Evolutionary conservation across 345 rosid species (phyloP).

Genomic region (Draba incana): DNA sequence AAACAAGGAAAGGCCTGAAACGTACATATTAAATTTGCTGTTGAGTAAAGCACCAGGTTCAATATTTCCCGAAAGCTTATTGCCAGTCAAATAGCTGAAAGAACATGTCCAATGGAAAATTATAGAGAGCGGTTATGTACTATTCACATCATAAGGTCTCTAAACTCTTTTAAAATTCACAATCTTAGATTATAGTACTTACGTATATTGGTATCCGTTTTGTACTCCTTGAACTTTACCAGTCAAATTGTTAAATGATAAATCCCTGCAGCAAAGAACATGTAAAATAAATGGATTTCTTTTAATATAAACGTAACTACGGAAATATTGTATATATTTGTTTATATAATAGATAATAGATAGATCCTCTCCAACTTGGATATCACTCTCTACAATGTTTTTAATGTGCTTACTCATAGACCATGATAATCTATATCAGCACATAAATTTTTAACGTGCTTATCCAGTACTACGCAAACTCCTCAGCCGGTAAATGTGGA

Average conservation of each 20-base stretch:
- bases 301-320: no score
- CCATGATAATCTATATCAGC: no score
- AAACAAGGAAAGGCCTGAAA: neutral
- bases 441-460: no score
- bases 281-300: no score
- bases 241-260: constrained; percentile 32
- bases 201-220: constrained; percentile 17
- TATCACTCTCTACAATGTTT: neutral
- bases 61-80: constrained; percentile 28
- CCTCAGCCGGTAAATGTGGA: no score
- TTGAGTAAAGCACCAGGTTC: constrained; percentile 10
- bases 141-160: no score
- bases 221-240: constrained; percentile 16
- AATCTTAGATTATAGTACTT: neutral
- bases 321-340: no score
- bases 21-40: constrained; percentile 16
- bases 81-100: constrained; percentile 34
- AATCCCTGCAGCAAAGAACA: constrained; percentile 25
- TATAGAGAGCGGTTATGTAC: no score
- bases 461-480: no score
- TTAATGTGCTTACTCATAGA: no score
- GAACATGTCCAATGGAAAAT: neutral
- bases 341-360: no score
- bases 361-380: neutral
- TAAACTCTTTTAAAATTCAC: no score